phyloP scores from a whole-genome alignment of 1,139 yeast genomes.

The Candida sp. region DNA sequence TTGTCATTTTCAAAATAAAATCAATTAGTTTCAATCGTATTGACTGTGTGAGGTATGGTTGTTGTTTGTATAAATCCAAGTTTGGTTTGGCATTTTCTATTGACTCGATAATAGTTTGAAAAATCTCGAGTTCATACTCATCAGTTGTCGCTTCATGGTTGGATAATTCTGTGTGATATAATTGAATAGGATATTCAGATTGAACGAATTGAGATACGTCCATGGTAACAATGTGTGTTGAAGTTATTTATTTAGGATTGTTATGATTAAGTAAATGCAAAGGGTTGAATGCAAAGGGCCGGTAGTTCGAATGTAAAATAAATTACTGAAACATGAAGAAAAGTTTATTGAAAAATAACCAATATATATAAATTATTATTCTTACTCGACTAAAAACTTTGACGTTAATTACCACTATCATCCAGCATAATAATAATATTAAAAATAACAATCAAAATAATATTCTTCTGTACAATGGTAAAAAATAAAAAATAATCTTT shows the following conservation, averaged over 20 bases:
- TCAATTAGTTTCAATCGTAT: slow-evolving; percentile 52
- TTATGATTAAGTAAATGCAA: too few species aligned
- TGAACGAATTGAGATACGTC: slow-evolving; percentile 19
- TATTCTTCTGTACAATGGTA: too few species aligned
- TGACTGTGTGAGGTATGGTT: slow-evolving; percentile 56
- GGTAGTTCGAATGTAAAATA: too few species aligned
- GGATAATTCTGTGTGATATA: slow-evolving; percentile 48
- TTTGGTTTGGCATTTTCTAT: slow-evolving; percentile 36
- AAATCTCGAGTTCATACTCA: slow-evolving; percentile 53
- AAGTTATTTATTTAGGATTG: too few species aligned
- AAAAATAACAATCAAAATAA: too few species aligned
- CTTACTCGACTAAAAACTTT: not conserved
- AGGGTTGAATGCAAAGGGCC: too few species aligned
- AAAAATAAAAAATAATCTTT: not conserved
- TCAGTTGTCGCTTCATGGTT: slow-evolving; percentile 43
- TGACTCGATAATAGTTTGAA: not conserved
- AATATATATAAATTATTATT: too few species aligned
- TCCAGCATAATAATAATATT: not conserved
- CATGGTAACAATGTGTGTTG: too few species aligned
- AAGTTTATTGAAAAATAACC: not conserved
- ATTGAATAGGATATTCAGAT: slow-evolving; percentile 43
- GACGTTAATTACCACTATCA: not conserved
- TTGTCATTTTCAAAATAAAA: slow-evolving; percentile 54
- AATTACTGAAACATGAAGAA: not conserved
- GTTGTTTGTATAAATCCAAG: slow-evolving; percentile 53